Base-by-base conservation (phyloP, 805 yeast species). In the Cyberlindnera mycetangii region DNA sequence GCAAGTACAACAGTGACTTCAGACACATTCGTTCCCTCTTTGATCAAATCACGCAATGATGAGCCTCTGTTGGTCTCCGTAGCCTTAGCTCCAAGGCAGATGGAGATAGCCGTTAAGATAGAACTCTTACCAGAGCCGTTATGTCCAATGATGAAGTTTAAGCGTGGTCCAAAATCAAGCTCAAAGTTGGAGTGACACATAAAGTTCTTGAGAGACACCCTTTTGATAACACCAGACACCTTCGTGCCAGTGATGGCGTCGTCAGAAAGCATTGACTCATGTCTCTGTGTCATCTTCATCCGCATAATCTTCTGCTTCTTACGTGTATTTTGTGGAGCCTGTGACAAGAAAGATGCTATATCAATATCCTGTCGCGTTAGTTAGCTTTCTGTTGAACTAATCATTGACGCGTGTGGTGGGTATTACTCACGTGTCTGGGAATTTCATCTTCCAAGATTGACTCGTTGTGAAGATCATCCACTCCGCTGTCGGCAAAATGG, bases 51-150 rank as follows among this genome's bases (percentile, higher is more conserved):
- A 51, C 78, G 81, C 38, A 88, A 68, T 9, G 82, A 76, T 14
- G 78, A 69, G 7, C 96, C 97, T 62, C 99, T 76, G 57, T 84
- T 86, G 0, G 99, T 92, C 39, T 81, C 88, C 17, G 81, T 71
- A 1, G 97, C 97, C 54, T 83, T 84, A 1, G 95, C 93, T 17
- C 97, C 97, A 2, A 92, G 65, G 2, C 96, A 92, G 5, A 89
- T 83, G 7, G 90, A 80, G 2, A 90, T 79, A 0, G 96, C 97
- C 0, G 97, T 89, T 47, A 90, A 67, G 16, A 90, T 75, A 1
- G 97, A 95, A 59, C 88, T 78, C 59, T 90, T 90, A 24, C 98
- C 98, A 31, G 90, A 81, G 3, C 98, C 98, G 58, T 90, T 90
- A 45, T 84, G 73, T 17, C 98, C 98, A 32, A 87, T 83, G 45